Evolutionary conservation across 441 rosid genomes (phyloP).

Genomic region (Biscutella auriculata): DNA sequence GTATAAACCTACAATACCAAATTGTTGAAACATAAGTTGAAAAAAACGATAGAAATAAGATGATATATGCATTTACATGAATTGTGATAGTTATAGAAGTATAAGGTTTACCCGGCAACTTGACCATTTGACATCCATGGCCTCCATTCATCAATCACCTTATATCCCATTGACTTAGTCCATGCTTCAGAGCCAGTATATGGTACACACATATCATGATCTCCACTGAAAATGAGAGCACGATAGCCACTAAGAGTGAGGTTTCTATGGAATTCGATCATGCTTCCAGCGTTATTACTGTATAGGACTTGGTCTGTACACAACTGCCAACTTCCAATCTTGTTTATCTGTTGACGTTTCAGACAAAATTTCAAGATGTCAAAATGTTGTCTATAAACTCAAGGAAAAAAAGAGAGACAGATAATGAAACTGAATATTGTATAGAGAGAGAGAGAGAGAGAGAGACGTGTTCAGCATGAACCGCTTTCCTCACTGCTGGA

Average conservation of each 20-base stretch:
- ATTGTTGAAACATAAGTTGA: neutral
- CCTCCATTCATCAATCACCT: conserved; percentile 69
- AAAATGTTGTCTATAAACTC: neutral
- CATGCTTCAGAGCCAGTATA: conserved; percentile 89
- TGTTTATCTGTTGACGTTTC: conserved; percentile 23
- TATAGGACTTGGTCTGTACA: conserved; percentile 35
- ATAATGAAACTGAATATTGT: neutral
- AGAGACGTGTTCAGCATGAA: conserved; percentile 58
- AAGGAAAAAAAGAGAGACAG: neutral
- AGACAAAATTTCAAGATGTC: neutral
- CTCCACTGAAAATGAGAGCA: conserved; percentile 79
- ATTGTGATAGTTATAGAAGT: no score
- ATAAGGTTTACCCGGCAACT: conserved; percentile 56
- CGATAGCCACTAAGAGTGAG: conserved; percentile 58
- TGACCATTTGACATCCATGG: conserved; percentile 54
- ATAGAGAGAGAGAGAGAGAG: conserved; percentile 1
- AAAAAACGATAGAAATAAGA: no score
- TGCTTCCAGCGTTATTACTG: conserved; percentile 48
- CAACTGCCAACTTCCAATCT: conserved; percentile 44
- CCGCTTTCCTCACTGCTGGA: conserved; percentile 53
- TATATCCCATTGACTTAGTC: conserved; percentile 73
- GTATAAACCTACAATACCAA: conserved; percentile 37
- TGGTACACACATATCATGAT: conserved; percentile 87
- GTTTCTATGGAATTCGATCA: conserved; percentile 67
- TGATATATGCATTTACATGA: no score